Evolutionary conservation across 352 stramenopile species (phyloP).

Genomic region (Phytophthora crassamura): DNA sequence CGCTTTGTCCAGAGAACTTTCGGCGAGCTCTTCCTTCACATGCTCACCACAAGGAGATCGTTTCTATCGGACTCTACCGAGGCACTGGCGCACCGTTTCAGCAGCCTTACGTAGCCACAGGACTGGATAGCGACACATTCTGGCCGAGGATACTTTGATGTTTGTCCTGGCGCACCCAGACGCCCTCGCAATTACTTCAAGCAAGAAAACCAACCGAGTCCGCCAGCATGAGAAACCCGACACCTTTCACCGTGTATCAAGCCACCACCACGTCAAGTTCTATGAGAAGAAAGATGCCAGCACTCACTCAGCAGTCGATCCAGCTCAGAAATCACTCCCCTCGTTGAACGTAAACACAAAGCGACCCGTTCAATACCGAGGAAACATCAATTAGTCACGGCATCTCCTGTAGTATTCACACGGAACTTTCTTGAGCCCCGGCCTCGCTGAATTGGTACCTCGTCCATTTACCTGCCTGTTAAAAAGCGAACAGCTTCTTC

Average conservation of each 20-base stretch:
- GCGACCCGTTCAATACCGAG: slow-evolving; percentile 1
- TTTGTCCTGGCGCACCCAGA: slow-evolving; percentile 66
- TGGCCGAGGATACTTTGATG: slow-evolving; percentile 59
- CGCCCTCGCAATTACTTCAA: slow-evolving; percentile 11
- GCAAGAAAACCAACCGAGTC: slow-evolving; percentile 16
- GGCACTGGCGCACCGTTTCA: slow-evolving; percentile 41
- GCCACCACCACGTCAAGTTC: slow-evolving; percentile 20
- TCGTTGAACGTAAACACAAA: slow-evolving; percentile 16
- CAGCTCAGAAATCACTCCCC: slow-evolving; percentile 7
- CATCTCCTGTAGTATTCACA: slow-evolving; percentile 12
- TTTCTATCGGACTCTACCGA: slow-evolving; percentile 61
- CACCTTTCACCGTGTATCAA: neutral
- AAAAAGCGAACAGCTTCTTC: slow-evolving; percentile 57
- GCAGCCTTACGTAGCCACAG: slow-evolving; percentile 65
- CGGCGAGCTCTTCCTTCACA: slow-evolving; percentile 58
- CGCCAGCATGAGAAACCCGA: slow-evolving; percentile 16
- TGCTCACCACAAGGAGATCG: slow-evolving; percentile 51
- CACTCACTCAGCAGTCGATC: neutral
- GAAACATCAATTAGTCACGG: slow-evolving; percentile 18
- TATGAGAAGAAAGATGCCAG: slow-evolving; percentile 2
- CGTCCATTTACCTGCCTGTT: slow-evolving; percentile 3
- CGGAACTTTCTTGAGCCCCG: neutral
- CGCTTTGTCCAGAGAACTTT: slow-evolving; percentile 55
- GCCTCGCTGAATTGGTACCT: neutral
- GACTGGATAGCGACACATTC: slow-evolving; percentile 51